Evolutionary conservation across 2,329 filamentous ascomycete species (phyloP), one percentile per base, ranked within the genome.

Genomic region (Phaeosphaeria sp.): DNA sequence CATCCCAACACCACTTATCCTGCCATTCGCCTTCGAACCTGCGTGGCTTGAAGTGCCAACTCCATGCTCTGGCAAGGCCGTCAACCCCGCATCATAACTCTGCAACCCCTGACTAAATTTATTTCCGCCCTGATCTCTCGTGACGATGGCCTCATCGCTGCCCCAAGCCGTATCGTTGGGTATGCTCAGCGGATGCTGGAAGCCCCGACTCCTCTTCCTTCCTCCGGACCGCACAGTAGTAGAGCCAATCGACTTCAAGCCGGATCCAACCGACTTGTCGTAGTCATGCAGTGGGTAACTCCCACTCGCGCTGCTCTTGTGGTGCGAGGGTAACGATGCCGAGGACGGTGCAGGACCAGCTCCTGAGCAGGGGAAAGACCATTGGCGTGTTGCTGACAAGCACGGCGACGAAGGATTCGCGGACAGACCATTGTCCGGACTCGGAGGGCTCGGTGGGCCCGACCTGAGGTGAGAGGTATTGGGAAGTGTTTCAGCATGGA

Each of bases 401-500:
- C 11, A 81, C 77, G 15, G 79, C 79, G 49, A 81, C 76, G 49
- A 81, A 81, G 36, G 79, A 79, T 63, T 81, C 79, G 52, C 80
- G 79, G 36, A 74, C 76, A 51, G 79, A 77, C 79, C 79, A 82
- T 65, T 71, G 77, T 5, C 59, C 62, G 3, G 53, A 46, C 55
- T 78, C 76, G 13, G 78, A 78, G 64, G 77, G 73, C 55, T 73
- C 60, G 49, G 79, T 76, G 49, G 78, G 78, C 50, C 77, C 72
- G 49, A 73, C 64, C 30, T 74, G 77, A 27, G 25, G 25, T 27
- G 50, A 74, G 72, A 15, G 22, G 50, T 27, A 54, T 56, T 44
- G 51, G 53, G 20, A 54, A 23, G 43, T 30, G 18, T 25, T 23
- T 36, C 5, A 2, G 21, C 2, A 23, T 22, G 42, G 27, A 6